These are phyloP conservation scores for Hysterangium stoloniferum DNA, from an alignment of 768 basidiomycete genomes.

Conservation along the genomic window DNA sequence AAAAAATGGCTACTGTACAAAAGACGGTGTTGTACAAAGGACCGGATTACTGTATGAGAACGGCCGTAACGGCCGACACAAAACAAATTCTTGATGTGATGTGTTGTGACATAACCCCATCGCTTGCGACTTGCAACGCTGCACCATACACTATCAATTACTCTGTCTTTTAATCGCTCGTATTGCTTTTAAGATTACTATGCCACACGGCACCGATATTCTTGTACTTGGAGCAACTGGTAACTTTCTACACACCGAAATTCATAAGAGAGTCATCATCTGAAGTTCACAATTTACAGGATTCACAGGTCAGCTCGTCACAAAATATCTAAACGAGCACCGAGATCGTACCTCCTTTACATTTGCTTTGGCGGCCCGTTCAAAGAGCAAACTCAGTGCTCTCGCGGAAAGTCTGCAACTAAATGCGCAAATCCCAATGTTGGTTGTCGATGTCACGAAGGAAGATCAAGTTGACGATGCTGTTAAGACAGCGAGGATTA, in stretches of 20 bases:
- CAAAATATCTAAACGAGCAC: slow-evolving; percentile 59
- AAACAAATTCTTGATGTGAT: too few relatives aligned
- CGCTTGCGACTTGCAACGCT: too few relatives aligned
- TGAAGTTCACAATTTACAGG: slow-evolving; percentile 27
- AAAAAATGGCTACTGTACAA: background rate
- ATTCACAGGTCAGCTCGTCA: slow-evolving; percentile 62
- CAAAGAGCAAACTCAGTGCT: slow-evolving; percentile 47
- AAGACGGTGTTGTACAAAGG: too few relatives aligned
- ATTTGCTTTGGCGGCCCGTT: slow-evolving; percentile 65
- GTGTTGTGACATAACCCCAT: too few relatives aligned
- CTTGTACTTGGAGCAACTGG: slow-evolving; percentile 66
- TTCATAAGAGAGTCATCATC: background rate
- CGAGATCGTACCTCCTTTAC: slow-evolving; percentile 52
- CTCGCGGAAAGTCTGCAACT: slow-evolving; percentile 42
- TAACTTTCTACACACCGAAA: slow-evolving; percentile 16
- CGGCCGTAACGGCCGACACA: too few relatives aligned
- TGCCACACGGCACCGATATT: slow-evolving; percentile 34
- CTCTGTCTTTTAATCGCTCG: too few relatives aligned
- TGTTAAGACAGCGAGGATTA: slow-evolving; percentile 52
- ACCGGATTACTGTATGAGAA: too few relatives aligned
- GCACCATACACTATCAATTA: too few relatives aligned
- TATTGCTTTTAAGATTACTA: too few relatives aligned
- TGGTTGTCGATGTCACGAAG: slow-evolving; percentile 55
- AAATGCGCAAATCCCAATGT: slow-evolving; percentile 33
- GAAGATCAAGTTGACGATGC: slow-evolving; percentile 44